phyloP scores from a whole-genome alignment of 768 basidiomycete genomes.

The Mycena amicta region DNA sequence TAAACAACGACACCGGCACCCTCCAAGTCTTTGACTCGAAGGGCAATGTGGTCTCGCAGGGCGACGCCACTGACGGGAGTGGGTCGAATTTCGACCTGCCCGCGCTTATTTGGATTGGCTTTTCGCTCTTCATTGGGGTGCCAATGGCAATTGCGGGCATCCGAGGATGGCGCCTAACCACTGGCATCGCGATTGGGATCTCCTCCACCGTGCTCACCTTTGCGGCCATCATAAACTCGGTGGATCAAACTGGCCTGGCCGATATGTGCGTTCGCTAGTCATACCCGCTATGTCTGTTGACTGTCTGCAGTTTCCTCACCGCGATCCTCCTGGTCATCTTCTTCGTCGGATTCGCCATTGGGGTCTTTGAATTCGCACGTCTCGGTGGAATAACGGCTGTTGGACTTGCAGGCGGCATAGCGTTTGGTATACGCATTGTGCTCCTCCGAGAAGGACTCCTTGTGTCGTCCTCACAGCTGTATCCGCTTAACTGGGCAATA shows the following conservation, averaged over 20 bases:
- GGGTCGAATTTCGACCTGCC: slow-evolving; percentile 50
- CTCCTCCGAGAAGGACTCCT: slow-evolving; percentile 55
- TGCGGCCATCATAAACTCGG: slow-evolving; percentile 63
- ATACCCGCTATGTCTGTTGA: neutral
- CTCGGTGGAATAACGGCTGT: slow-evolving; percentile 48
- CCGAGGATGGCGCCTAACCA: slow-evolving; percentile 57
- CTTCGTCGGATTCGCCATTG: slow-evolving; percentile 51
- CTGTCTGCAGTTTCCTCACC: slow-evolving; percentile 37
- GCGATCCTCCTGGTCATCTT: slow-evolving; percentile 53
- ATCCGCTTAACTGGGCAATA: slow-evolving; percentile 56
- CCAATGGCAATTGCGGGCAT: slow-evolving; percentile 61
- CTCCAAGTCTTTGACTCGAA: slow-evolving; percentile 48
- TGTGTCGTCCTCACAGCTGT: slow-evolving; percentile 36
- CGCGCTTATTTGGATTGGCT: slow-evolving; percentile 61
- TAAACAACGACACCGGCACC: slow-evolving; percentile 41
- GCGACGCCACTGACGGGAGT: slow-evolving; percentile 59
- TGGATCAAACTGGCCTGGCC: slow-evolving; percentile 48
- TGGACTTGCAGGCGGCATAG: slow-evolving; percentile 56
- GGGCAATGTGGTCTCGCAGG: slow-evolving; percentile 50
- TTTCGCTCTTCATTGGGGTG: slow-evolving; percentile 51
- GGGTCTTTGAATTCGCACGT: slow-evolving; percentile 54
- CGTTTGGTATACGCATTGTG: slow-evolving; percentile 57
- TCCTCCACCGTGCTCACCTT: slow-evolving; percentile 54
- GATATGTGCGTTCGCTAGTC: slow-evolving; percentile 37
- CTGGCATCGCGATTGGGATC: slow-evolving; percentile 56